phyloP scores from a whole-genome alignment of 495 filamentous ascomycete species.

The Neurospora sp. region DNA sequence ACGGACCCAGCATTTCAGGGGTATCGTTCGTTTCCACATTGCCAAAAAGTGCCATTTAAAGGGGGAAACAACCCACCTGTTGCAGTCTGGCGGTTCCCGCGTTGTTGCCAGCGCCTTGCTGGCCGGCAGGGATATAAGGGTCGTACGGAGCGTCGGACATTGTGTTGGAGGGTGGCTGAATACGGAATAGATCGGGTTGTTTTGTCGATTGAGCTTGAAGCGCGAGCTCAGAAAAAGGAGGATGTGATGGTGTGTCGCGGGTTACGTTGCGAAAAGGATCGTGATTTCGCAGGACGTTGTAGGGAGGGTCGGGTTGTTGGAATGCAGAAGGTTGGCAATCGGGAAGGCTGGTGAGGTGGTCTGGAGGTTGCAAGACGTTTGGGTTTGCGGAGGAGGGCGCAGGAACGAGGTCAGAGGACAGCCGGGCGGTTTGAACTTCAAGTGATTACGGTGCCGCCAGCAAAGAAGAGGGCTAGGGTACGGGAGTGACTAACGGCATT shows the following conservation, averaged over 20 bases:
- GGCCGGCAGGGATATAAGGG: conserved; percentile 75
- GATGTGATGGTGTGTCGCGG: neutral
- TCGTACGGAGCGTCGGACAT: conserved; percentile 75
- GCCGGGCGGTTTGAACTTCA: conserved; percentile 5
- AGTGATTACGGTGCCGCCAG: conserved; percentile 3
- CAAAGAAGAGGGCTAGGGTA: neutral
- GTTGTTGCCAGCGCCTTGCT: conserved; percentile 31
- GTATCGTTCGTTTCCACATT: neutral
- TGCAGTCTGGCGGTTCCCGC: conserved; percentile 48
- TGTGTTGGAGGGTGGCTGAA: conserved; percentile 2
- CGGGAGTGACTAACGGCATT: neutral
- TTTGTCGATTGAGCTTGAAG: neutral
- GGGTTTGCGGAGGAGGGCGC: conserved; percentile 18
- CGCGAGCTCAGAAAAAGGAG: conserved; percentile 1
- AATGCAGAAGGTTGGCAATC: conserved; percentile 11
- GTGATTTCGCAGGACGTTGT: conserved; percentile 5
- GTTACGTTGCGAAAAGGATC: conserved; percentile 8
- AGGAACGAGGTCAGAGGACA: conserved; percentile 16
- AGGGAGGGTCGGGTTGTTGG: conserved; percentile 8
- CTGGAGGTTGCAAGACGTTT: conserved; percentile 15
- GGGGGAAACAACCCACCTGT: conserved; percentile 52
- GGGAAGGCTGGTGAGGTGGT: conserved; percentile 9
- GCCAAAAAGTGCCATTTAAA: neutral
- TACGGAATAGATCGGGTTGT: neutral
- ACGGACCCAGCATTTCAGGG: neutral